Base-by-base conservation (phyloP, 768 basidiomycete genomes). In the Leucosporidium yakuticum region DNA sequence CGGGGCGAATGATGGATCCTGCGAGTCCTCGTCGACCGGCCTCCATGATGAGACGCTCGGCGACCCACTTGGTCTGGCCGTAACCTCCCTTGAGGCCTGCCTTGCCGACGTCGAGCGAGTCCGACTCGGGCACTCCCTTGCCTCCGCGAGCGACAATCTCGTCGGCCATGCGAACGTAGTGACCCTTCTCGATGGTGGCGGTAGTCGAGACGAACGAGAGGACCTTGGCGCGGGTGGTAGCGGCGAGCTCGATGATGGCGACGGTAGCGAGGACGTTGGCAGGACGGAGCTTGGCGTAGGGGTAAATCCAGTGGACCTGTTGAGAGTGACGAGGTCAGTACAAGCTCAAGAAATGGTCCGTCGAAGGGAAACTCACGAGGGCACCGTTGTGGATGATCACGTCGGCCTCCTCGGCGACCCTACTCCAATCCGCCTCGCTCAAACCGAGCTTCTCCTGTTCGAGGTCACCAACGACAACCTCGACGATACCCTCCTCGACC, bases 261-360 rank as follows among this genome's bases (percentile, higher is more conserved):
- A 99, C 76, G 9, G 96, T 99, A 0, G 89, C 88, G 17, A 94
- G 76, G n/a, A 98, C 96, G 78, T 99, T 99, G 20, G 94, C 85
- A 0, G 87, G 83, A 11, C 94, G 89, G 17, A 99, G 83, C 77
- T 87, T 91, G 77, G 94, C 88, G 79, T 99, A 99, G 0, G 93
- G 92, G 78, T 96, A 99, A 4, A 99, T 91, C 96, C 96, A 99
- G 76, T 99, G 96, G 20, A 98, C 91, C 91, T 92, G 75, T 31
- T 36, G 14, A n/a, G 54, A 51, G 7, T 29, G 12, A 21, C 63
- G n/a, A 74, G 50, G 67, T 47, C 55, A n/a, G 39, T 44, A 21
- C 54, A 29, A 23, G 9, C 5, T 11, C 8, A 20, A 62, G n/a
- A 58, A 34, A 49, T 25, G 32, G 60, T 44, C 17, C 11, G 47